Evolutionary conservation across 306 rosid genomes (phyloP).

Genomic region (Sphenostylis stenocarpa): DNA sequence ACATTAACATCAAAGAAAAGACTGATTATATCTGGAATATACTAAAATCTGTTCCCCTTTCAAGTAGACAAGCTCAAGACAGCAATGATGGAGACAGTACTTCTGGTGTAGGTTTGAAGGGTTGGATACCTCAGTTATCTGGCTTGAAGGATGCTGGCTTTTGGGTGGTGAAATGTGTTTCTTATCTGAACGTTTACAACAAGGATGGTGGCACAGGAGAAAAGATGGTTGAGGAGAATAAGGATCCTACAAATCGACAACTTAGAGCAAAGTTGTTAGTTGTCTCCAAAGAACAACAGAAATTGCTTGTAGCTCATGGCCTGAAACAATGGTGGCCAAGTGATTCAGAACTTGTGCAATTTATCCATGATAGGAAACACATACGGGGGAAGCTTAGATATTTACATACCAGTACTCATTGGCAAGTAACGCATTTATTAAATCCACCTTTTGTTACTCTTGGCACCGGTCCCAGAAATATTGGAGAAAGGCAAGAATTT

Average conservation of each 20-base stretch:
- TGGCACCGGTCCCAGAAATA: constrained; percentile 53
- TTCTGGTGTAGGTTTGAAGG: constrained; percentile 41
- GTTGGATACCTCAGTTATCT: constrained; percentile 53
- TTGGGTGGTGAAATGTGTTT: constrained; percentile 11
- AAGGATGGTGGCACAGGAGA: constrained; percentile 22
- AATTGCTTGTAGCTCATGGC: constrained; percentile 23
- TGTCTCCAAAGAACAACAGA: constrained; percentile 14
- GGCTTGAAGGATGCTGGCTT: constrained; percentile 27
- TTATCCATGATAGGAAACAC: constrained; percentile 28
- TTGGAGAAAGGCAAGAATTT: constrained; percentile 63
- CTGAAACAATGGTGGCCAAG: constrained; percentile 32
- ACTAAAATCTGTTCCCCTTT: constrained; percentile 58
- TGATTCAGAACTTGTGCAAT: neutral
- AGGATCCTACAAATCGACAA: neutral
- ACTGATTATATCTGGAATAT: constrained; percentile 64
- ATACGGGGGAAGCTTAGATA: neutral
- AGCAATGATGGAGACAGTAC: constrained; percentile 32
- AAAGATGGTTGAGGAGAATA: neutral
- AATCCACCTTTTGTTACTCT: constrained; percentile 73
- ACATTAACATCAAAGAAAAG: constrained; percentile 55
- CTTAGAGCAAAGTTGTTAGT: neutral
- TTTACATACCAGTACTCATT: neutral
- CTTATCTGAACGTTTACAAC: neutral
- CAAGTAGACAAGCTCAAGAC: constrained; percentile 36
- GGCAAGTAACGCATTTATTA: constrained; percentile 50